Evolutionary conservation across 148 eudicot genomes (phyloP).

Genomic region (Cornus suecica): DNA sequence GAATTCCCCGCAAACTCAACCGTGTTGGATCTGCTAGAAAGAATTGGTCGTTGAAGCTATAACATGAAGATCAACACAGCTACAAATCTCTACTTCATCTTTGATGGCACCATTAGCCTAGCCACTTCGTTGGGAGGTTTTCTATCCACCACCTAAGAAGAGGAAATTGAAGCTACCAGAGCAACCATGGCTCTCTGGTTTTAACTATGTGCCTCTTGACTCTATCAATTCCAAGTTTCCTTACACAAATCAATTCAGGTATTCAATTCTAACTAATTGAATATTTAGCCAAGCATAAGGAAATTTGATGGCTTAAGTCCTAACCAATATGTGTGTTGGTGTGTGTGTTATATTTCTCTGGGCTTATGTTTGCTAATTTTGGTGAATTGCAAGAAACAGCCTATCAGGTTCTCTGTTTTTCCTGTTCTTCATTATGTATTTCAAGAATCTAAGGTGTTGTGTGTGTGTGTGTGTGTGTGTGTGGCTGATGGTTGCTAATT

Average conservation of each 20-base stretch:
- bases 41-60: conserved; percentile 58
- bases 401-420: too few species aligned
- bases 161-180: conserved; percentile 38
- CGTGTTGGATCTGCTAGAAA: conserved; percentile 58
- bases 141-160: conserved; percentile 66
- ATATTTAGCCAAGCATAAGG: too few species aligned
- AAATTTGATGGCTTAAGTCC: conserved; percentile 9
- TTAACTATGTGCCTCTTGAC: conserved; percentile 39
- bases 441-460: too few species aligned
- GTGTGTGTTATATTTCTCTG: too few species aligned
- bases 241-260: conserved; percentile 83
- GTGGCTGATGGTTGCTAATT: too few species aligned
- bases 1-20: conserved; percentile 77
- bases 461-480: too few species aligned
- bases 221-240: conserved; percentile 62
- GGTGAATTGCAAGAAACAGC: too few species aligned
- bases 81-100: conserved; percentile 51
- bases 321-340: too few species aligned
- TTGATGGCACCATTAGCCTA: conserved; percentile 71
- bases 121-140: conserved; percentile 76
- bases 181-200: conserved; percentile 32
- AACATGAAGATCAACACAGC: conserved; percentile 63
- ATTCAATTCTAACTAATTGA: not conserved
- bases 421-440: too few species aligned
- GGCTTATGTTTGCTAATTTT: too few species aligned